These are phyloP conservation scores for Camelina hispida DNA, from an alignment of 345 rosid species.

Conservation along the genomic window DNA sequence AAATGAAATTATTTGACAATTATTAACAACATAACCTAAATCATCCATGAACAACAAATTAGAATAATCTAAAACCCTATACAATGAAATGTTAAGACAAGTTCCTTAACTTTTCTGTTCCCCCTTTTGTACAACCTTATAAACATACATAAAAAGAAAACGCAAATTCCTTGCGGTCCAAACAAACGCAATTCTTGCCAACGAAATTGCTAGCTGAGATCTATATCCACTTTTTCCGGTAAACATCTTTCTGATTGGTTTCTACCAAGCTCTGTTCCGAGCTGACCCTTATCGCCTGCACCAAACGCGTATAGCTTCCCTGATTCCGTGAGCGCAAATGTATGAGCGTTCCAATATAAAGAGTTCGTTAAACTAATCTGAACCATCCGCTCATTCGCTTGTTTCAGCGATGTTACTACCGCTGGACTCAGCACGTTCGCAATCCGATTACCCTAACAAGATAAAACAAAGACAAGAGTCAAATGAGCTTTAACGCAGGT, in stretches of 20 bases:
- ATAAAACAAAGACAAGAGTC: background rate
- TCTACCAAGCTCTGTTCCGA: slow-evolving; percentile 72
- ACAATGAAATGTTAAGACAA: slow-evolving; percentile 40
- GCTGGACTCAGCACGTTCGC: slow-evolving; percentile 80
- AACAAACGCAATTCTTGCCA: slow-evolving; percentile 28
- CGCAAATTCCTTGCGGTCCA: slow-evolving; percentile 27
- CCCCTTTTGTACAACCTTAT: slow-evolving; percentile 40
- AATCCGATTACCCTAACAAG: slow-evolving; percentile 64
- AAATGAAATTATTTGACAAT: slow-evolving; percentile 27
- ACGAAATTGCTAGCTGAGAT: slow-evolving; percentile 58
- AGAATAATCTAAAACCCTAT: slow-evolving; percentile 36
- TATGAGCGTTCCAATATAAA: slow-evolving; percentile 93
- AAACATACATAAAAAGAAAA: slow-evolving; percentile 21
- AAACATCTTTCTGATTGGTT: slow-evolving; percentile 80
- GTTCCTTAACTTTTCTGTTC: slow-evolving; percentile 40
- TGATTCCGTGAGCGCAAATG: slow-evolving; percentile 84
- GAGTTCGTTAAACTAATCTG: slow-evolving; percentile 95
- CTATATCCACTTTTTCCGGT: slow-evolving; percentile 72
- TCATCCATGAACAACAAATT: slow-evolving; percentile 24
- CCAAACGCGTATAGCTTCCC: slow-evolving; percentile 94
- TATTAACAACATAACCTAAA: slow-evolving; percentile 35
- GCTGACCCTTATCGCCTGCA: slow-evolving; percentile 98
- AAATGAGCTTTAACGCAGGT: no score
- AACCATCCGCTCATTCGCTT: slow-evolving; percentile 71
- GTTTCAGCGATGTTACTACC: slow-evolving; percentile 77